Conservation (phyloP, 2,329 filamentous ascomycete species). For the Aspergillus chevalieri region DNA sequence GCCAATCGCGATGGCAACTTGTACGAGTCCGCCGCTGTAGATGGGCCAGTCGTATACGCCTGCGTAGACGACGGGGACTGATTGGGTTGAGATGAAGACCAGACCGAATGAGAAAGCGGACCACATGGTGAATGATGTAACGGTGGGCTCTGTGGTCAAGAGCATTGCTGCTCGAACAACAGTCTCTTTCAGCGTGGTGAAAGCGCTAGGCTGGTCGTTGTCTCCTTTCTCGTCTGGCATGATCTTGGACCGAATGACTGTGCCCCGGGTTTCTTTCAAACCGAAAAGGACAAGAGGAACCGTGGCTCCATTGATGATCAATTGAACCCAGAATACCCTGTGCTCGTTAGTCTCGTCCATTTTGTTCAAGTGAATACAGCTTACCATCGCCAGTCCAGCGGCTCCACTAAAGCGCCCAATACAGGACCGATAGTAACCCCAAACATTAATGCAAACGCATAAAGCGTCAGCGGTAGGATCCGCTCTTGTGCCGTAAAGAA, state of each 20-base stretch:
- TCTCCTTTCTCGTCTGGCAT: neutral
- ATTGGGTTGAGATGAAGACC: slow-evolving; percentile 1
- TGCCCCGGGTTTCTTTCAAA: neutral
- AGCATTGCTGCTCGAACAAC: neutral
- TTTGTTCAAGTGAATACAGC: neutral
- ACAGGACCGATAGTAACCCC: slow-evolving; percentile 1
- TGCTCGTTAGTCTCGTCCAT: neutral
- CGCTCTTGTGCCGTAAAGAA: slow-evolving; percentile 1
- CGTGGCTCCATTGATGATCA: slow-evolving; percentile 1
- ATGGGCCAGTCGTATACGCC: neutral
- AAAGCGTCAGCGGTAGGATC: neutral
- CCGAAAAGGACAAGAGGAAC: neutral
- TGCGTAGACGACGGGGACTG: neutral
- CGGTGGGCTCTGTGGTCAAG: slow-evolving; percentile 1
- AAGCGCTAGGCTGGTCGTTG: neutral
- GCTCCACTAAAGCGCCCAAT: neutral
- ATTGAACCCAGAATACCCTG: slow-evolving; percentile 2
- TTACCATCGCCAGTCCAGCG: slow-evolving; percentile 1
- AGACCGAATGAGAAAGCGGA: slow-evolving; percentile 1
- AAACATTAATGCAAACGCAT: neutral
- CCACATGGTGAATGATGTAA: slow-evolving; percentile 1
- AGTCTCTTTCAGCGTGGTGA: neutral
- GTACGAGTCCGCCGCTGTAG: neutral
- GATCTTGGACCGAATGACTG: neutral
- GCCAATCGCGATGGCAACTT: neutral